These are phyloP conservation scores for Hypoxylon sp. DNA, from an alignment of 2,329 filamentous ascomycete species.

Conservation along the genomic window DNA sequence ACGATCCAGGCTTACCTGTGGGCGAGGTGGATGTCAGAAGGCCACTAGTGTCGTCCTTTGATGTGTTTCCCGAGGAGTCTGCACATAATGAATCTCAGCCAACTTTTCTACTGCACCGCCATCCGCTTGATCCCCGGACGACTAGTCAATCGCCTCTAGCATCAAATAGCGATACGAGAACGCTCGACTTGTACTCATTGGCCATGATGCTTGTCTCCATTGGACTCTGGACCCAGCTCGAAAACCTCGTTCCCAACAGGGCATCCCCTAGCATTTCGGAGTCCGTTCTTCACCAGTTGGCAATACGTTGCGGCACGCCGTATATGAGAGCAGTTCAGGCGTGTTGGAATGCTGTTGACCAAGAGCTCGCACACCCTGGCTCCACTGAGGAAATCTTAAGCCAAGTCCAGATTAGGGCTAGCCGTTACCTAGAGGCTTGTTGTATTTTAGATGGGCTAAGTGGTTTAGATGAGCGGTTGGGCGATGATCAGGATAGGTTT, in stretches of 20 bases:
- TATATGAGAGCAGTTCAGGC: slow-evolving; percentile 82
- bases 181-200: slow-evolving; percentile 79
- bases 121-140: slow-evolving; percentile 73
- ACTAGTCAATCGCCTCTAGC: slow-evolving; percentile 64
- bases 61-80: slow-evolving; percentile 74
- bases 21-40: slow-evolving; percentile 74
- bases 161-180: slow-evolving; percentile 68
- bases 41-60: slow-evolving; percentile 80
- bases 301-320: slow-evolving; percentile 78
- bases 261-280: slow-evolving; percentile 69
- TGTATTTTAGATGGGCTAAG: slow-evolving; percentile 73
- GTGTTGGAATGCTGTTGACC: slow-evolving; percentile 79
- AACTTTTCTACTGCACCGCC: slow-evolving; percentile 69
- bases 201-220: slow-evolving; percentile 81
- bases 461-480: slow-evolving; percentile 68
- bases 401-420: slow-evolving; percentile 68
- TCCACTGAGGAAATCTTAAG: slow-evolving; percentile 67
- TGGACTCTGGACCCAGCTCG: slow-evolving; percentile 80
- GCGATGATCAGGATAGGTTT: slow-evolving; percentile 58
- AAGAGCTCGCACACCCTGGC: slow-evolving; percentile 65
- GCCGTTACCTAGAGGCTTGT: slow-evolving; percentile 73
- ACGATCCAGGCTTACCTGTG: slow-evolving; percentile 59
- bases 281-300: slow-evolving; percentile 73
- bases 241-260: slow-evolving; percentile 64
- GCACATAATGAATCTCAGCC: slow-evolving; percentile 54